phyloP scores from a whole-genome alignment of 176 grass and related monocot genomes.

The Pontederia paniculata region DNA sequence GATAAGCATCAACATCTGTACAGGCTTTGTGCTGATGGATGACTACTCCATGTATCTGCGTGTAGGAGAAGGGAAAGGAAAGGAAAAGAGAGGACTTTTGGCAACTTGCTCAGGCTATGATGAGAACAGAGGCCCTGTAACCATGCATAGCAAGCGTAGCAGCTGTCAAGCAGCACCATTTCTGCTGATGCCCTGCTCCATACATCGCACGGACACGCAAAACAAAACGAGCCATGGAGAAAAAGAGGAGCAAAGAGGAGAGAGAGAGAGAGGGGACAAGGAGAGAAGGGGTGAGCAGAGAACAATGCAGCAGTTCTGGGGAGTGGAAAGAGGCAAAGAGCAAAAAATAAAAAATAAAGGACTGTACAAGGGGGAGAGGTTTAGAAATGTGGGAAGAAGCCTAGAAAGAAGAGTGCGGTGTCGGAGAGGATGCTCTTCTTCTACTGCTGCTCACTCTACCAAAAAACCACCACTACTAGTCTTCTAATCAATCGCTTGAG shows the following conservation, averaged over 20 bases:
- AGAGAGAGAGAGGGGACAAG: not conserved
- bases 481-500: not conserved
- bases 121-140: too few species aligned
- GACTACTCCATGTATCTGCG: too few species aligned
- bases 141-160: not conserved
- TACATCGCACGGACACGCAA: constrained; percentile 1
- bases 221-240: not conserved
- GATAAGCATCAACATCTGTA: not conserved
- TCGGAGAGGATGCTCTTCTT: not conserved
- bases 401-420: constrained; percentile 17
- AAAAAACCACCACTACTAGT: too few species aligned
- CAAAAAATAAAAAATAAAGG: constrained; percentile 2
- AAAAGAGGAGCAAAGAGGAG: not conserved
- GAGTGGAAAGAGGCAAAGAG: not conserved
- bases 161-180: constrained; percentile 11
- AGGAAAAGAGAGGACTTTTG: not conserved
- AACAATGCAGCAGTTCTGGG: not conserved
- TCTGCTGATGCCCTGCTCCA: not conserved
- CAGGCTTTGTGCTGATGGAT: not conserved
- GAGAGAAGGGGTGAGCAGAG: not conserved
- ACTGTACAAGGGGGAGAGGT: not conserved
- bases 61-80: not conserved
- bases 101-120: not conserved
- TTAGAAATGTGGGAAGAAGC: constrained; percentile 1
- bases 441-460: not conserved